Conservation (phyloP, 768 basidiomycete genomes). For the Sistotremastrum suecicum region DNA sequence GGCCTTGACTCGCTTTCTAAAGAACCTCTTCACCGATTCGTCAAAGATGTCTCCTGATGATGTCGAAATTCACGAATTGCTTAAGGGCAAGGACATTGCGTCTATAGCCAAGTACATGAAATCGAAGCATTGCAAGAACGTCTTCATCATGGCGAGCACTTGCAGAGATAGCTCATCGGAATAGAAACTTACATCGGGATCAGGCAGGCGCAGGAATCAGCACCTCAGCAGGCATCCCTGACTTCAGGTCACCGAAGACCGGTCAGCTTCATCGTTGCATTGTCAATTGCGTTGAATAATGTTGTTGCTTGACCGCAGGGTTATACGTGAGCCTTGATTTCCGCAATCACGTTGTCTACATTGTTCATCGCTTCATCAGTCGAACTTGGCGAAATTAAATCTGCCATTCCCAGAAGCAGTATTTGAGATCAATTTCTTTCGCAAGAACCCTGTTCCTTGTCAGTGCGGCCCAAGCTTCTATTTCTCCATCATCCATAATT, state of each 20-base stretch:
- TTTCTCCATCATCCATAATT: neutral
- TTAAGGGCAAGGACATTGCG: conserved; percentile 1
- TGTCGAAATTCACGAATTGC: too few relatives aligned
- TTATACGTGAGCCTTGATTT: conserved; percentile 31
- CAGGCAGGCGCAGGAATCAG: conserved; percentile 29
- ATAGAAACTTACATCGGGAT: neutral
- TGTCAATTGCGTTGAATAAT: neutral
- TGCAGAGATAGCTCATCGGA: neutral
- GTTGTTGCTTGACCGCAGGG: conserved; percentile 20
- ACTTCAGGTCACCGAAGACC: conserved; percentile 78
- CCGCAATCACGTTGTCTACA: neutral
- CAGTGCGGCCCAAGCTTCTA: conserved; percentile 11
- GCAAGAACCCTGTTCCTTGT: conserved; percentile 69
- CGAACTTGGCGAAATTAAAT: conserved; percentile 61
- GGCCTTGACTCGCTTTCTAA: too few relatives aligned
- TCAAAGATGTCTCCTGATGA: too few relatives aligned
- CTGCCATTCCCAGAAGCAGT: conserved; percentile 93
- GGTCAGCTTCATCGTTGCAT: conserved; percentile 28
- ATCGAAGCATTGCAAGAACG: conserved; percentile 49
- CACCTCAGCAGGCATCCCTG: conserved; percentile 75
- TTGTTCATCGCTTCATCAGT: conserved; percentile 25
- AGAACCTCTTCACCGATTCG: too few relatives aligned
- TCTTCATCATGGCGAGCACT: conserved; percentile 57
- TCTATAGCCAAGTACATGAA: conserved; percentile 51
- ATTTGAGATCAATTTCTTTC: conserved; percentile 84